phyloP scores from a whole-genome alignment of 768 basidiomycete genomes.

The Boletellus sp. region DNA sequence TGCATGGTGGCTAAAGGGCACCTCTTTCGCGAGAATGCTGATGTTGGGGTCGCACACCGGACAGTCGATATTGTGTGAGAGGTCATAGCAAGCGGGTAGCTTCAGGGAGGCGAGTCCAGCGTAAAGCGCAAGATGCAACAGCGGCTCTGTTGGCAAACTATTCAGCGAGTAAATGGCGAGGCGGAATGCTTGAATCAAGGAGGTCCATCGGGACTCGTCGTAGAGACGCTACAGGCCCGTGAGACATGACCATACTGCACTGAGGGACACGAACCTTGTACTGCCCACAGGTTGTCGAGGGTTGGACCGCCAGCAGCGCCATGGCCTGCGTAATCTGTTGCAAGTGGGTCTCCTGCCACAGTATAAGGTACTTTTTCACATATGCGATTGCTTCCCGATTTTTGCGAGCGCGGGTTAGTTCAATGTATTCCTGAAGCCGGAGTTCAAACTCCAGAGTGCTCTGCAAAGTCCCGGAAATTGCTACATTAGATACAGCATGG shows the following conservation, averaged over 20 bases:
- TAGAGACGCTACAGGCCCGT: conserved; percentile 65
- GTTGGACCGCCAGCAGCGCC: conserved; percentile 70
- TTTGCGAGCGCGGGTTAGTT: conserved; percentile 70
- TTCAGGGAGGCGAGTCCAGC: conserved; percentile 91
- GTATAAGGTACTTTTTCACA: conserved; percentile 70
- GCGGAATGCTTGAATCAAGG: conserved; percentile 75
- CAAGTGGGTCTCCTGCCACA: conserved; percentile 82
- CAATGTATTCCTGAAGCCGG: conserved; percentile 94
- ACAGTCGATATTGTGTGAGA: conserved; percentile 76
- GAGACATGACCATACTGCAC: conserved; percentile 7
- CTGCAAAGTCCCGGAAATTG: conserved; percentile 40
- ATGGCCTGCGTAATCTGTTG: conserved; percentile 73
- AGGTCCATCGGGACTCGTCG: conserved; percentile 72
- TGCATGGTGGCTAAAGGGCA: conserved; percentile 89
- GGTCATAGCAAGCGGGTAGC: conserved; percentile 76
- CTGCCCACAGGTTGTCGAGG: conserved; percentile 66
- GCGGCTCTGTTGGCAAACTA: conserved; percentile 80
- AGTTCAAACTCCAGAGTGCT: conserved; percentile 95
- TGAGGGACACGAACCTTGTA: conserved; percentile 63
- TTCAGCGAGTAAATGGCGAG: conserved; percentile 84
- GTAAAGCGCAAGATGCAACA: conserved; percentile 84
- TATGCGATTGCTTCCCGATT: conserved; percentile 79
- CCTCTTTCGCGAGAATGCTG: conserved; percentile 74
- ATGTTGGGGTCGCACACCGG: conserved; percentile 84
- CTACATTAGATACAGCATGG: conserved; percentile 8